phyloP scores from a whole-genome alignment of 108 stramenopile species.

The Pseudonitzschia pungens region DNA sequence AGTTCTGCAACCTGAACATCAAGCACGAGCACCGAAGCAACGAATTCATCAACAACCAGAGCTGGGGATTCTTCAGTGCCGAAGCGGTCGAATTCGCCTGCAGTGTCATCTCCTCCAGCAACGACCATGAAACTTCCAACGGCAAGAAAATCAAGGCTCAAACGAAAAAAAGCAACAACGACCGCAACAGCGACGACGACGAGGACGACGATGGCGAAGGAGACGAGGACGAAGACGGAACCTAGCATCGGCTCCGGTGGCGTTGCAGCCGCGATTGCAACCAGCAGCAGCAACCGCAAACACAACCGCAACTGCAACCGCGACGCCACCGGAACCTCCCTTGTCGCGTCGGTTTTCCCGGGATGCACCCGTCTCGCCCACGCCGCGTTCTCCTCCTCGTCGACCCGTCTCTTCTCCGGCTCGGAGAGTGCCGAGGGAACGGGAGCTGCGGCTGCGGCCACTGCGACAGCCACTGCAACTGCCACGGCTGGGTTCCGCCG shows the following conservation, averaged over 20 bases:
- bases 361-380: too few relatives aligned
- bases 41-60: conserved; percentile 37
- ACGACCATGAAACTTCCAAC: conserved; percentile 1
- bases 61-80: conserved; percentile 76
- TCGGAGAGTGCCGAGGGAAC: too few relatives aligned
- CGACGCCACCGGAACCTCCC: too few relatives aligned
- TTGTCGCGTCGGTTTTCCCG: too few relatives aligned
- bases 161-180: neutral
- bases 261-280: neutral
- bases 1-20: conserved; percentile 59
- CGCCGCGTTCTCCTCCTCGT: too few relatives aligned
- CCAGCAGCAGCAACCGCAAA: conserved; percentile 3
- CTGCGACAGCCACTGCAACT: too few relatives aligned
- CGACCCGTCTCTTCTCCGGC: too few relatives aligned
- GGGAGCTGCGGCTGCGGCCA: too few relatives aligned
- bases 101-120: conserved; percentile 26
- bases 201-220: conserved; percentile 14
- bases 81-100: conserved; percentile 75
- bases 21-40: conserved; percentile 49
- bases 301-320: neutral
- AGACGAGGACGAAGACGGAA: conserved; percentile 60
- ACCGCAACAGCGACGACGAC: neutral
- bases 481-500: too few relatives aligned
- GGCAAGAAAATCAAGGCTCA: neutral
- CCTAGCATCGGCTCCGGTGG: conserved; percentile 52